Evolutionary conservation across 345 rosid genomes (phyloP).

Genomic region (Noccaea bulbosa): DNA sequence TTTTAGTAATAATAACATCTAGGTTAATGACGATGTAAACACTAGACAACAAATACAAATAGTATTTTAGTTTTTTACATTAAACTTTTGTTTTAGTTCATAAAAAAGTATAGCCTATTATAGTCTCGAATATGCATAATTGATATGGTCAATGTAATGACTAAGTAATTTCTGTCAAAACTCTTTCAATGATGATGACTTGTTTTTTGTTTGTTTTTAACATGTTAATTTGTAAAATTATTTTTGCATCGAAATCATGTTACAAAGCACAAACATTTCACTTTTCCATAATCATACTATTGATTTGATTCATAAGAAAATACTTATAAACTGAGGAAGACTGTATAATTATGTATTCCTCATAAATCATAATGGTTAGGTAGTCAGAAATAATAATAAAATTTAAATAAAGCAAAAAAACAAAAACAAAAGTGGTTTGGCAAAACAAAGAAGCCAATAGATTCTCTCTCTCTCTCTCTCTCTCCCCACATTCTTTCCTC

Average conservation of each 20-base stretch:
- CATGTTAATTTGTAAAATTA: too few relatives aligned
- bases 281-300: background rate
- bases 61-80: background rate
- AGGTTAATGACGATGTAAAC: background rate
- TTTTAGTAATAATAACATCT: background rate
- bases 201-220: too few relatives aligned
- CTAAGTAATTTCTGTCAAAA: background rate
- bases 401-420: conserved; percentile 30
- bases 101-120: background rate
- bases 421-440: conserved; percentile 26
- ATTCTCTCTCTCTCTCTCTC: conserved; percentile 22
- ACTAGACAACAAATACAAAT: background rate
- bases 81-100: background rate
- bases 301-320: conserved; percentile 1
- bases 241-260: too few relatives aligned
- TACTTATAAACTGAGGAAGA: background rate
- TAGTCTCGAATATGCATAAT: background rate
- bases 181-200: background rate
- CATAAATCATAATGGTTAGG: conserved; percentile 29
- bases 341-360: conserved; percentile 28
- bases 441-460: conserved; percentile 45
- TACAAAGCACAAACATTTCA: background rate
- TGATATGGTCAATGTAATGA: conserved; percentile 20
- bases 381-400: conserved; percentile 20
- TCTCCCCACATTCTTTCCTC: conserved; percentile 19